Evolutionary conservation across 1,139 yeast species (phyloP), one percentile per base, ranked within the genome.

Genomic region (Yamadazyma diospyri): DNA sequence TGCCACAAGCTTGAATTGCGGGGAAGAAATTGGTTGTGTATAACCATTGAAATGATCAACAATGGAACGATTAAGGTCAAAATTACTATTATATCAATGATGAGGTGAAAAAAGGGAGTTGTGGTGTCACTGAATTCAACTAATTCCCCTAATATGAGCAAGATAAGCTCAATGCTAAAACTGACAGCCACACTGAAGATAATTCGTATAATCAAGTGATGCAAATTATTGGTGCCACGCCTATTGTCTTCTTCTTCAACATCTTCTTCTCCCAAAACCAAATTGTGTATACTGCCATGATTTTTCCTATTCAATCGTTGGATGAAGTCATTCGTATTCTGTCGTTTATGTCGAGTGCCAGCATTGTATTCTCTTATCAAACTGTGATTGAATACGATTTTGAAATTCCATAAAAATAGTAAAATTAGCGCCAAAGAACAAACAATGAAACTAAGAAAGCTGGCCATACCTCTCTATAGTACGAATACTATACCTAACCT

Each of bases 81-180:
- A 10, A 64, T 29, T 32, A 64, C 58, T 34, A 69, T 47, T 9
- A 52, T 33, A 36, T 60, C 57, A 28, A 68, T 61, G 28, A 64
- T 57, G 17, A 56, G 30, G 24, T 56, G 56, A 42, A 67, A 64
- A 14, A 60, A 39, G 13, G 43, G 25, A 2, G 54, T 43, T 10
- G 50, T 53, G 16, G 45, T 37, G 27, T 17, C 47, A 33, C 30
- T 30, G 5, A 24, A 53, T 57, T 35, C 41, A 5, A 59, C 51
- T 36, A 69, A 53, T 42, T 68, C 72, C 38, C 64, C 55, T 57
- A 68, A 52, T 50, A 69, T 61, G 14, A 68, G 46, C 3, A 61
- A 41, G 7, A 63, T 58, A 24, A 68, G 46, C 38, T 57, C 57
- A 5, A 59, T 43, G 31, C 69, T 61, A 10, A 64, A 46, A 11